Conservation (phyloP, 2,329 filamentous ascomycete genomes). For the Sporothrix sp. region DNA sequence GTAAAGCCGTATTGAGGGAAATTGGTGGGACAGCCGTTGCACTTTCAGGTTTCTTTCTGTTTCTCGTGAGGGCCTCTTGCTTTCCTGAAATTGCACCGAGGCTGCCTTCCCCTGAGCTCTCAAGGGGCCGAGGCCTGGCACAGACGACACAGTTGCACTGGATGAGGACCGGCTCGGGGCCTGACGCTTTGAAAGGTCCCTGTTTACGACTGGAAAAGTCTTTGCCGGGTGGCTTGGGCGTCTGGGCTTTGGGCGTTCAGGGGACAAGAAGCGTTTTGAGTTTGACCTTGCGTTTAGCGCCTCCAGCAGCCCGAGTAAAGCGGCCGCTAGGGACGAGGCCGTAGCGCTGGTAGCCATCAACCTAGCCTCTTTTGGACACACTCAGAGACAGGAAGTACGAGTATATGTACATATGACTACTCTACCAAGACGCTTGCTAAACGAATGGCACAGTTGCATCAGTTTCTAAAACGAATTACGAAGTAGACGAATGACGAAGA, state of each 20-base stretch:
- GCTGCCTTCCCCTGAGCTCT: background rate
- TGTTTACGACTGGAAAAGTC: background rate
- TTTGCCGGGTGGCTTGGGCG: slow-evolving; percentile 4
- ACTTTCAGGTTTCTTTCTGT: too few species aligned
- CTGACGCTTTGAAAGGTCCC: background rate
- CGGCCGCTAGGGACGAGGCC: background rate
- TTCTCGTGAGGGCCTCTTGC: too few species aligned
- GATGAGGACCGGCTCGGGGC: background rate
- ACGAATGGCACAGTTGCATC: slow-evolving; percentile 8
- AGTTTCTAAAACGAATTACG: background rate
- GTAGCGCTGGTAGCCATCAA: background rate
- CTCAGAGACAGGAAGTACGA: too few species aligned
- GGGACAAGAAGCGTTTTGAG: too few species aligned
- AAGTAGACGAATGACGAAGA: background rate
- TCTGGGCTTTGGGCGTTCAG: background rate
- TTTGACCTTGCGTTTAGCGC: too few species aligned
- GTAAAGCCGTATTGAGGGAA: too few species aligned
- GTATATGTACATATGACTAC: too few species aligned
- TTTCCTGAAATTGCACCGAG: too few species aligned
- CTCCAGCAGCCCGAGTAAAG: too few species aligned
- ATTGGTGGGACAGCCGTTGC: too few species aligned
- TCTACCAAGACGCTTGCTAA: background rate
- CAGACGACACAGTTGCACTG: background rate
- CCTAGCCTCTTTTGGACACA: too few species aligned
- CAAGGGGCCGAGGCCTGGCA: background rate